phyloP scores from a whole-genome alignment of 2,329 filamentous ascomycete genomes.

The Ceratocystis alfenasii region DNA sequence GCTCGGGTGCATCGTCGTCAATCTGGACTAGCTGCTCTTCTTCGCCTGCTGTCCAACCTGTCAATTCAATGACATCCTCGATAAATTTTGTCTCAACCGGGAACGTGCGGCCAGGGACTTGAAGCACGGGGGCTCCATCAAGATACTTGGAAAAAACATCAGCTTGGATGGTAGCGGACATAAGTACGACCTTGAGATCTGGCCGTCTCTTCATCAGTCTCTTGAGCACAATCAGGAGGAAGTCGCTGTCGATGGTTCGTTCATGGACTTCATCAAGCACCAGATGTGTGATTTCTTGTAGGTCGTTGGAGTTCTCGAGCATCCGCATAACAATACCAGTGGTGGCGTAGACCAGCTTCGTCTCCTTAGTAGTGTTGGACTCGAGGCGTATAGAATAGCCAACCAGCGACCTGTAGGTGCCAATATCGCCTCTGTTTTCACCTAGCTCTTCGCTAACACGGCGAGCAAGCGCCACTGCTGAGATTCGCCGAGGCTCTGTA shows the following conservation, averaged over 20 bases:
- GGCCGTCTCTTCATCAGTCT: slow-evolving; percentile 64
- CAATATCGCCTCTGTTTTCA: slow-evolving; percentile 69
- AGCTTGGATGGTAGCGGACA: slow-evolving; percentile 95
- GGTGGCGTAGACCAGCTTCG: slow-evolving; percentile 78
- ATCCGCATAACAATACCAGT: slow-evolving; percentile 94
- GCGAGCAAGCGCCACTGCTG: slow-evolving; percentile 82
- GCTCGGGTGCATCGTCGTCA: slow-evolving; percentile 36
- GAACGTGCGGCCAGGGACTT: slow-evolving; percentile 85
- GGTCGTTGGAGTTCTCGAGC: slow-evolving; percentile 77
- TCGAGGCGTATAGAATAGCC: slow-evolving; percentile 92
- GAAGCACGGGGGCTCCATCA: slow-evolving; percentile 71
- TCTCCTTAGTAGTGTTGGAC: slow-evolving; percentile 70
- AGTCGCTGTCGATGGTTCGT: slow-evolving; percentile 90
- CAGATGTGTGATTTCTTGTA: slow-evolving; percentile 82
- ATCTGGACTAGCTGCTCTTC: slow-evolving; percentile 31
- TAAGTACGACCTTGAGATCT: slow-evolving; percentile 83
- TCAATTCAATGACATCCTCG: slow-evolving; percentile 84
- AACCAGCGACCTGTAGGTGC: slow-evolving; percentile 70
- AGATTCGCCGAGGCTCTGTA: slow-evolving; percentile 89
- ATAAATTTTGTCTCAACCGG: slow-evolving; percentile 79
- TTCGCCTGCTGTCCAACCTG: slow-evolving; percentile 54
- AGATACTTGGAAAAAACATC: slow-evolving; percentile 84
- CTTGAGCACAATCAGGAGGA: slow-evolving; percentile 81
- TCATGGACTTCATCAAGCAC: slow-evolving; percentile 98
- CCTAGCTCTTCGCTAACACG: slow-evolving; percentile 92